phyloP scores from a whole-genome alignment of 2,329 filamentous ascomycete species.

The Aspergillus japonicus region DNA sequence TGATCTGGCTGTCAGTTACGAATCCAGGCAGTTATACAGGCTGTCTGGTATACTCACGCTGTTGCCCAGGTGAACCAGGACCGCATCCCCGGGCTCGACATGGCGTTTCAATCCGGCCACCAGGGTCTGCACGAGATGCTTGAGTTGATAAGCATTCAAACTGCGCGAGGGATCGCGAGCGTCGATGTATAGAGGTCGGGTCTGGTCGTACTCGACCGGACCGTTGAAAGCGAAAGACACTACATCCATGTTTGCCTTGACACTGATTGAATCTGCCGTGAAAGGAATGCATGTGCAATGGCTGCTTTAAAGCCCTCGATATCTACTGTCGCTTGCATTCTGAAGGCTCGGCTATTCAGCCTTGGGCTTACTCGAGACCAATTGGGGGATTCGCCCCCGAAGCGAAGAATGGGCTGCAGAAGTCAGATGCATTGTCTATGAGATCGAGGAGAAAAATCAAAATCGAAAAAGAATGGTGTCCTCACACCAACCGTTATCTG shows the following conservation, averaged over 20 bases:
- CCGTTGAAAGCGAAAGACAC: conserved; percentile 29
- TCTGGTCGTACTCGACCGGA: conserved; percentile 23
- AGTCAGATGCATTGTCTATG: not conserved
- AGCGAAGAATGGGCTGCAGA: not conserved
- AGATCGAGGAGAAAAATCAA: not conserved
- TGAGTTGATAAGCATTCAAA: conserved; percentile 25
- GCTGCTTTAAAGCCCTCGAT: not conserved
- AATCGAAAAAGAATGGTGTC: not conserved
- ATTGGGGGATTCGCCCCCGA: not conserved
- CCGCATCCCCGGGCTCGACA: conserved; percentile 32
- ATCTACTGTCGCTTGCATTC: not conserved
- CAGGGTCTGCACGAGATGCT: conserved; percentile 24
- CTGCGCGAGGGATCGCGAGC: conserved; percentile 25
- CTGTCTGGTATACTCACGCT: conserved; percentile 18
- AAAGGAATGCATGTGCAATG: not conserved
- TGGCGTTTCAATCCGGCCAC: conserved; percentile 29
- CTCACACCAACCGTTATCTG: not conserved
- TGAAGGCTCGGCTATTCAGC: not conserved
- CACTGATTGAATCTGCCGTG: no score
- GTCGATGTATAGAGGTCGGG: conserved; percentile 34
- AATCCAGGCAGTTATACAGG: not conserved
- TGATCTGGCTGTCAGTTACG: not conserved
- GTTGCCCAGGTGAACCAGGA: conserved; percentile 34
- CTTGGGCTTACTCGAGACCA: not conserved
- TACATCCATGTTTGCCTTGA: not conserved